Evolutionary conservation across 176 grass and related monocot genomes (phyloP).

Genomic region (Zea mays): DNA sequence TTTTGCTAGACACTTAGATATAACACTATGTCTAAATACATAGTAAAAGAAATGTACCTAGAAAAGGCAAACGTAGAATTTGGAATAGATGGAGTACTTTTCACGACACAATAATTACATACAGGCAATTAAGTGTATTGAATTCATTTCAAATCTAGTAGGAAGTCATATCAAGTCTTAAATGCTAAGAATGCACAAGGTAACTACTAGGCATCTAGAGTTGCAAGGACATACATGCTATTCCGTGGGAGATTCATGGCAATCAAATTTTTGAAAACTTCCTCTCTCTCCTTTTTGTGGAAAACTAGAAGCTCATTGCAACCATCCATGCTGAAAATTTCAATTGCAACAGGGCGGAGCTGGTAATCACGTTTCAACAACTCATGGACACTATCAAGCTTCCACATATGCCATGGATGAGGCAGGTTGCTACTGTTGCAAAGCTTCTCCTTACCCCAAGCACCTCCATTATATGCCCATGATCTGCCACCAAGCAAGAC

Average conservation of each 20-base stretch:
- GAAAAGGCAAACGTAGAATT: neutral
- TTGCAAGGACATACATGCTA: conserved; percentile 74
- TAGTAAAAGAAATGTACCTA: neutral
- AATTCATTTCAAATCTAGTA: conserved; percentile 28
- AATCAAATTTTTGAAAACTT: conserved; percentile 91
- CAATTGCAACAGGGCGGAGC: conserved; percentile 92
- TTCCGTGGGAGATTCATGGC: conserved; percentile 97
- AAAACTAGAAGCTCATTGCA: conserved; percentile 99
- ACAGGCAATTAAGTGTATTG: conserved; percentile 13
- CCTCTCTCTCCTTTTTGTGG: conserved; percentile 98
- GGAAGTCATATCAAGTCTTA: conserved; percentile 19
- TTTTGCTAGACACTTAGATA: neutral
- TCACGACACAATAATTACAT: conserved; percentile 21
- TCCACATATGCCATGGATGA: conserved; percentile 99
- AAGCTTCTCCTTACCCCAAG: conserved; percentile 96
- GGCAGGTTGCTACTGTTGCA: conserved; percentile 78
- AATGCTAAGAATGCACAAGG: conserved; percentile 29
- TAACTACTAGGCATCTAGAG: conserved; percentile 25
- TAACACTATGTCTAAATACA: neutral
- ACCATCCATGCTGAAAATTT: conserved; percentile 99
- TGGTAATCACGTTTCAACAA: conserved; percentile 98
- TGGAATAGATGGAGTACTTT: neutral
- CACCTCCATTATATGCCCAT: conserved; percentile 97
- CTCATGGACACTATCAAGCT: conserved; percentile 96
- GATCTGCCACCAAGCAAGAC: conserved; percentile 80